Evolutionary conservation across 2,329 filamentous ascomycete genomes (phyloP).

Genomic region (Colletotrichum tabaci): DNA sequence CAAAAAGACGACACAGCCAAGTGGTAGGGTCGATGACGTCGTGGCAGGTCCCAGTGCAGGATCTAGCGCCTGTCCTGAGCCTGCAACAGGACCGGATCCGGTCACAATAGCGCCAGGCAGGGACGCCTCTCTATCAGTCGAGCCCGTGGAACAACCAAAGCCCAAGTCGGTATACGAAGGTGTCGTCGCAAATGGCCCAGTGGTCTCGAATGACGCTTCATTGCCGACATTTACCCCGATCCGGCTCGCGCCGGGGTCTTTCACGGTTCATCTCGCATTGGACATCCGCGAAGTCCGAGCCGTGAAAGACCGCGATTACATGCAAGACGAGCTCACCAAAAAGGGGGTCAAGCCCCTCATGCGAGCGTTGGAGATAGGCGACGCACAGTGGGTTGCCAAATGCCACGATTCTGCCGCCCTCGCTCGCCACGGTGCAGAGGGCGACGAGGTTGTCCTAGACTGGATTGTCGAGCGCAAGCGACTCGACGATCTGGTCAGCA

Average conservation of each 20-base stretch:
- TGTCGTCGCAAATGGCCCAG: slow-evolving; percentile 57
- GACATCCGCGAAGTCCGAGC: slow-evolving; percentile 83
- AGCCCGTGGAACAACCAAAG: slow-evolving; percentile 42
- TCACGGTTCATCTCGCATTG: slow-evolving; percentile 80
- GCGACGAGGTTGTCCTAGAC: slow-evolving; percentile 81
- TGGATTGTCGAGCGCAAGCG: slow-evolving; percentile 87
- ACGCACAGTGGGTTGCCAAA: slow-evolving; percentile 85
- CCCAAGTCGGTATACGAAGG: slow-evolving; percentile 51
- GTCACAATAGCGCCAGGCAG: neutral
- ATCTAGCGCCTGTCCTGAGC: slow-evolving; percentile 24
- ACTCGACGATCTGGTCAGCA: slow-evolving; percentile 83
- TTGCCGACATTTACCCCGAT: slow-evolving; percentile 72
- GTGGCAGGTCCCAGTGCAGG: slow-evolving; percentile 44
- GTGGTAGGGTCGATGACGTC: neutral
- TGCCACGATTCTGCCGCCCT: slow-evolving; percentile 73
- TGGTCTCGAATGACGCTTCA: slow-evolving; percentile 47
- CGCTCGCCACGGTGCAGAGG: slow-evolving; percentile 69
- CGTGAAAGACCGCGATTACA: slow-evolving; percentile 82
- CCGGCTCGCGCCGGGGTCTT: slow-evolving; percentile 73
- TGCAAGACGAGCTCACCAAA: slow-evolving; percentile 79
- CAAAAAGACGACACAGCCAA: slow-evolving; percentile 61
- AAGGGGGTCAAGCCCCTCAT: slow-evolving; percentile 77
- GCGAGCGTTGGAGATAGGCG: slow-evolving; percentile 79
- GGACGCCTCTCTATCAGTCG: slow-evolving; percentile 21
- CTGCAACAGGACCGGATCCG: slow-evolving; percentile 13